Evolutionary conservation across 257 asterid genomes (phyloP).

Genomic region (Prunella vulgaris): DNA sequence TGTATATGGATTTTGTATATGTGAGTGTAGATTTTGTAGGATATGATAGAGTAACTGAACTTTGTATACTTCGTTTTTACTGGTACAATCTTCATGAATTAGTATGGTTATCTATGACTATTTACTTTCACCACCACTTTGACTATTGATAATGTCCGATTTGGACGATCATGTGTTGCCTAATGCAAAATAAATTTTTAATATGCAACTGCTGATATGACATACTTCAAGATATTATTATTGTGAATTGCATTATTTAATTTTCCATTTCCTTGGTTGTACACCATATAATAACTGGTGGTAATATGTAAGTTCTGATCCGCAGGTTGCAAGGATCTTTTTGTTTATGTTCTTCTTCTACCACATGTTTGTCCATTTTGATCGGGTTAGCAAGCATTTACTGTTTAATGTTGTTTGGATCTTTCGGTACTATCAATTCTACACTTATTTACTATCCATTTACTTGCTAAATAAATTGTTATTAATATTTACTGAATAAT

Average conservation of each 20-base stretch:
- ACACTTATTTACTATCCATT: too few relatives aligned
- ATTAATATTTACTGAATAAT: too few relatives aligned
- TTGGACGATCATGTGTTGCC: neutral
- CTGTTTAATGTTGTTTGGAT: neutral
- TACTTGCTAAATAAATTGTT: too few relatives aligned
- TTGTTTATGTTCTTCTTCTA: conserved; percentile 60
- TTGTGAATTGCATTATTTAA: neutral
- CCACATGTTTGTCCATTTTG: conserved; percentile 75
- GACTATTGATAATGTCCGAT: neutral
- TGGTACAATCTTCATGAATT: neutral
- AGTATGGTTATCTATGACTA: neutral
- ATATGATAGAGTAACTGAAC: neutral
- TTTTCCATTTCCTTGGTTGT: conserved; percentile 1
- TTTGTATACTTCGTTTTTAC: neutral
- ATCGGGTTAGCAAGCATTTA: conserved; percentile 49
- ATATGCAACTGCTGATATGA: neutral
- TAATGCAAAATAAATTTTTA: neutral
- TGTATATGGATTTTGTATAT: too few relatives aligned
- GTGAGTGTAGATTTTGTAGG: too few relatives aligned
- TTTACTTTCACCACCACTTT: neutral
- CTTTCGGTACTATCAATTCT: neutral
- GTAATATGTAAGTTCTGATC: conserved; percentile 16
- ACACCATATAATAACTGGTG: neutral
- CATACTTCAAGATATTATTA: neutral
- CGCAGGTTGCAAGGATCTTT: conserved; percentile 79